Base-by-base conservation (phyloP, 139 green algal species). In the Chlamydomonas schloesseri region DNA sequence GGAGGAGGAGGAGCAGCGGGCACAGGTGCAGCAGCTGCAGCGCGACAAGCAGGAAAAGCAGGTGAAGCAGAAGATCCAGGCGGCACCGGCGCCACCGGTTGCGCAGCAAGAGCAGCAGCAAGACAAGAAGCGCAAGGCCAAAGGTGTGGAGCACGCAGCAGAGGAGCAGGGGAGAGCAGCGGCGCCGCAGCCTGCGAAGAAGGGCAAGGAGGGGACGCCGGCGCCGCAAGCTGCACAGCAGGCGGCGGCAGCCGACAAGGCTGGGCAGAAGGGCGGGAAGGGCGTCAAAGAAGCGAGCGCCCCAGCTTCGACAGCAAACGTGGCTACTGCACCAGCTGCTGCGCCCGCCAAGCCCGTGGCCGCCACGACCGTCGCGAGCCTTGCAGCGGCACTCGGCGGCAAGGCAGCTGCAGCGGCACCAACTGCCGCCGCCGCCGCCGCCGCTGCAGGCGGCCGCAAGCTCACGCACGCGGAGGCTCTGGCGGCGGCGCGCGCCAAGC, bases 31-130 rank as follows among this genome's bases (percentile, higher is more conserved):
- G 82, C 37, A 47, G 84, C 17, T 3, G 60, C 34, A 83, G 58
- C 36, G 60, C 36, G n/a, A 37, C 58, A 36, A 57, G 36, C 18
- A 81, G 73, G 67, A 73, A 37, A 68, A 85, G 53, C 84, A 88
- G 53, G 31, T 23, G 58, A n/a, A 77, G 47, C 75, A 60, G 33
- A 26, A 18, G 24, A 36, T 55, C 42, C 75, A 82, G 76, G 8
- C 84, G n/a, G 29, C 17, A 60, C 46, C 50, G 60, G 21, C 68
- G 58, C 17, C 24, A 46, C 75, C n/a, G 26, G 33, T 2, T n/a
- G 42, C 26, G 68, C 34, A 47, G 10, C 77, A 73, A 62, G 53
- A 60, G 37, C 76, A 71, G 75, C 36, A 50, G 76, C 76, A 73
- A 53, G 0, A 57, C 26, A n/a, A 50, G 20, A 11, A 31, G 65